phyloP scores from a whole-genome alignment of 2,329 filamentous ascomycete species.

The Phialophora chinensis region DNA sequence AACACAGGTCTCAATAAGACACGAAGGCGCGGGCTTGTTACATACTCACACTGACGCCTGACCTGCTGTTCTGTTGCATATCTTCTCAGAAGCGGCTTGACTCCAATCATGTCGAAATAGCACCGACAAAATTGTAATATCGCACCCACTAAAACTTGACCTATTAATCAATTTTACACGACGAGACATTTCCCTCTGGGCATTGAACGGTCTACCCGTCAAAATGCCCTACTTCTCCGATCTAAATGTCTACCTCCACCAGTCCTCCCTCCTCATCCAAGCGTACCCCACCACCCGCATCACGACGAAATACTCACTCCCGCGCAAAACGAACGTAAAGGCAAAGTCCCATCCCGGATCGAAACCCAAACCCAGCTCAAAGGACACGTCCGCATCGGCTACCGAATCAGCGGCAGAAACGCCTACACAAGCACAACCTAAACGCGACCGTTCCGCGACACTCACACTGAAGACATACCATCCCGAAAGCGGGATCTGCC shows the following conservation, averaged over 20 bases:
- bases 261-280: conserved; percentile 83
- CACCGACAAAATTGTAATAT: not conserved
- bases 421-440: conserved; percentile 36
- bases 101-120: not conserved
- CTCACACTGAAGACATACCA: conserved; percentile 91
- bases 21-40: not conserved
- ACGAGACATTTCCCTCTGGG: not conserved
- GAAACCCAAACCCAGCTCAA: conserved; percentile 14
- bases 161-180: no score
- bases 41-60: not conserved
- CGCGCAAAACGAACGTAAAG: conserved; percentile 44
- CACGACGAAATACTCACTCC: conserved; percentile 80
- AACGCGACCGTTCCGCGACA: conserved; percentile 61
- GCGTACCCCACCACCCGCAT: conserved; percentile 84
- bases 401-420: conserved; percentile 43
- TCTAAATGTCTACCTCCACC: conserved; percentile 87
- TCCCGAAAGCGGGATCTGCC: conserved; percentile 75
- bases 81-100: not conserved
- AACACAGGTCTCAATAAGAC: not conserved
- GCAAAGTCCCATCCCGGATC: conserved; percentile 39
- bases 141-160: not conserved
- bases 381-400: conserved; percentile 35
- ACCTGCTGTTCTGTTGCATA: not conserved
- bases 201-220: conserved; percentile 5
- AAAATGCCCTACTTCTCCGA: conserved; percentile 80